phyloP scores from a whole-genome alignment of 2,329 filamentous ascomycete genomes.

The Arthroderma sp. region DNA sequence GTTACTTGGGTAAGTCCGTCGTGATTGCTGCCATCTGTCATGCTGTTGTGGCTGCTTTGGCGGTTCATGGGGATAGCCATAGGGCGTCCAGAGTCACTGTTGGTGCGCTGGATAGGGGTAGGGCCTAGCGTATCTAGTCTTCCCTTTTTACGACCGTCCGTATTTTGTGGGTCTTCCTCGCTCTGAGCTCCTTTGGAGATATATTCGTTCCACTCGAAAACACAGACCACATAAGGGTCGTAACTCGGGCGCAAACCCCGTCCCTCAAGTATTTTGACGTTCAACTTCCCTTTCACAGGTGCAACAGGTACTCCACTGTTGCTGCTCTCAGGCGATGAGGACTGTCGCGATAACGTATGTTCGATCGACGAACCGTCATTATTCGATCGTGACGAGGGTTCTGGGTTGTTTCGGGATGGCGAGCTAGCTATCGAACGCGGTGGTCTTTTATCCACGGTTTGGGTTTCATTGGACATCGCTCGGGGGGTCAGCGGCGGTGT shows the following conservation, averaged over 20 bases:
- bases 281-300: constrained; percentile 71
- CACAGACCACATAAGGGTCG: constrained; percentile 89
- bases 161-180: constrained; percentile 48
- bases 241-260: constrained; percentile 67
- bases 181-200: constrained; percentile 72
- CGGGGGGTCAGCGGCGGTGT: constrained; percentile 81
- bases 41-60: constrained; percentile 89
- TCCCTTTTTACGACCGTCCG: constrained; percentile 43
- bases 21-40: constrained; percentile 50
- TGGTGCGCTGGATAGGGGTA: constrained; percentile 53
- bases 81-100: constrained; percentile 67
- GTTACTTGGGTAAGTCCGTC: constrained; percentile 53
- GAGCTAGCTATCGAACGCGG: constrained; percentile 10
- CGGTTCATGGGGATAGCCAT: constrained; percentile 98
- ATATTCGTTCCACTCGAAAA: constrained; percentile 92
- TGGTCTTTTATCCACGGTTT: constrained; percentile 19
- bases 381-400: constrained; percentile 12
- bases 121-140: constrained; percentile 20
- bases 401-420: constrained; percentile 14
- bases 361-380: constrained; percentile 8
- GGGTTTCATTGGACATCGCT: constrained; percentile 57
- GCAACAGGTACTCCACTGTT: constrained; percentile 48
- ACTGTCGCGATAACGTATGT: constrained; percentile 7
- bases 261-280: constrained; percentile 77
- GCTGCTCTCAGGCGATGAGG: constrained; percentile 12